These are phyloP conservation scores for Cadophora sp. DNA, from an alignment of 2,329 filamentous ascomycete genomes.

Conservation along the genomic window DNA sequence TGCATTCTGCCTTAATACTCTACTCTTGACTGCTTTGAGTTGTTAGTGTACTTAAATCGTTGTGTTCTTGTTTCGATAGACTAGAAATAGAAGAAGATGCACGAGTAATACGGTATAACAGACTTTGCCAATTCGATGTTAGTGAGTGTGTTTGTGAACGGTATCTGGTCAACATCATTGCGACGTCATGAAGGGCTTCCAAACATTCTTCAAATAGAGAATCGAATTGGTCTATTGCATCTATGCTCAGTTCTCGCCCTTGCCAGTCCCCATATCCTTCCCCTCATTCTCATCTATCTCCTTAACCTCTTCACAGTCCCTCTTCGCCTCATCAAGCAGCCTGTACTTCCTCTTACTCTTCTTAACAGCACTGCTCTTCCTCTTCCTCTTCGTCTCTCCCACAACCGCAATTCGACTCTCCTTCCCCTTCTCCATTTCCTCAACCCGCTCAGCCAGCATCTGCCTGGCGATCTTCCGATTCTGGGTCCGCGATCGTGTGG, in stretches of 20 bases:
- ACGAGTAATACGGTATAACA: not conserved
- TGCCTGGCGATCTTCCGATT: constrained; percentile 86
- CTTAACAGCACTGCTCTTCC: constrained; percentile 78
- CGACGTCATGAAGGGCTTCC: too few species aligned
- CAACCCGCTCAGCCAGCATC: constrained; percentile 62
- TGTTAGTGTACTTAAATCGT: not conserved
- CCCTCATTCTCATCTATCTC: not conserved
- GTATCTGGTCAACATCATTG: too few species aligned
- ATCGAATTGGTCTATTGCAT: not conserved
- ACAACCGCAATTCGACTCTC: constrained; percentile 71
- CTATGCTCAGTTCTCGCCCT: not conserved
- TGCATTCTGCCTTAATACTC: not conserved
- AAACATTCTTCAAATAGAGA: not conserved
- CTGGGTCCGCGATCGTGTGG: constrained; percentile 83
- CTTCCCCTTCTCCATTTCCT: constrained; percentile 75
- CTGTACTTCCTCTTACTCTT: constrained; percentile 84
- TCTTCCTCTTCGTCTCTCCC: constrained; percentile 66
- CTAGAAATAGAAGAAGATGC: constrained; percentile 4
- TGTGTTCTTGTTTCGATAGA: not conserved
- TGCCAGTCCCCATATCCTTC: not conserved
- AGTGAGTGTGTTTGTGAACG: too few species aligned
- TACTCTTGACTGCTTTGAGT: not conserved
- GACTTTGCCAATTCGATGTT: too few species aligned
- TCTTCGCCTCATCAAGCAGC: constrained; percentile 52
- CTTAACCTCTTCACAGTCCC: not conserved